These are phyloP conservation scores for Trichopus zeylanicus DNA, from an alignment of 116 monocot species.

Conservation along the genomic window DNA sequence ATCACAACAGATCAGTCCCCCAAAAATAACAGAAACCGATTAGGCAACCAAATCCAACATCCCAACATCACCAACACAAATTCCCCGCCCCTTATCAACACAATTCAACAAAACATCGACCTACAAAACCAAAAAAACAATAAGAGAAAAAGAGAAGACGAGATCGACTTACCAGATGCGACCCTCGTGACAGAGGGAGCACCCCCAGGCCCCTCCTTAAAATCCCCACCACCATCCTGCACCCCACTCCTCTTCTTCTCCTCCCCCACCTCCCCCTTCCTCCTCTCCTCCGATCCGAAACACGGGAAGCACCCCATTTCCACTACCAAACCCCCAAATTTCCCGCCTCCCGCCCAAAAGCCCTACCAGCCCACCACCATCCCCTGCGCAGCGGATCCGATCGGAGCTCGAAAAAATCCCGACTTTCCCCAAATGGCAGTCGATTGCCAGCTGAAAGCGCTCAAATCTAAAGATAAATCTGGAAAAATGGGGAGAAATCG, in stretches of 20 bases:
- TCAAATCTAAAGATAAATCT: neutral
- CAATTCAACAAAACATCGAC: neutral
- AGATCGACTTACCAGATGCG: conserved; percentile 15
- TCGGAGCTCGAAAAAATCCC: neutral
- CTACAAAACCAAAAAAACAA: conserved; percentile 4
- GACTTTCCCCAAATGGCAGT: neutral
- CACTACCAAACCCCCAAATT: neutral
- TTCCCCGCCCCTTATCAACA: neutral
- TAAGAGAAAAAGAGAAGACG: neutral
- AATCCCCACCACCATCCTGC: conserved; percentile 12
- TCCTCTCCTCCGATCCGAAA: conserved; percentile 14
- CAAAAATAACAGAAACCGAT: neutral
- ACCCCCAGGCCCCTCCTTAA: conserved; percentile 16
- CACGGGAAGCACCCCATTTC: conserved; percentile 35
- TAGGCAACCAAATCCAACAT: neutral
- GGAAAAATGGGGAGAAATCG: neutral
- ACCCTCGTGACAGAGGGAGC: conserved; percentile 16
- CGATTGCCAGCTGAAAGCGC: neutral
- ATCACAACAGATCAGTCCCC: neutral
- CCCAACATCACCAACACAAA: neutral
- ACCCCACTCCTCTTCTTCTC: conserved; percentile 12
- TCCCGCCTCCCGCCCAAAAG: neutral
- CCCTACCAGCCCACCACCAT: neutral
- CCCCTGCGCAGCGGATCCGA: conserved; percentile 1
- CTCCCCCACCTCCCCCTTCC: conserved; percentile 1